Conservation (phyloP, 2,329 filamentous ascomycete species). For the Conoideocrella luteorostrata region DNA sequence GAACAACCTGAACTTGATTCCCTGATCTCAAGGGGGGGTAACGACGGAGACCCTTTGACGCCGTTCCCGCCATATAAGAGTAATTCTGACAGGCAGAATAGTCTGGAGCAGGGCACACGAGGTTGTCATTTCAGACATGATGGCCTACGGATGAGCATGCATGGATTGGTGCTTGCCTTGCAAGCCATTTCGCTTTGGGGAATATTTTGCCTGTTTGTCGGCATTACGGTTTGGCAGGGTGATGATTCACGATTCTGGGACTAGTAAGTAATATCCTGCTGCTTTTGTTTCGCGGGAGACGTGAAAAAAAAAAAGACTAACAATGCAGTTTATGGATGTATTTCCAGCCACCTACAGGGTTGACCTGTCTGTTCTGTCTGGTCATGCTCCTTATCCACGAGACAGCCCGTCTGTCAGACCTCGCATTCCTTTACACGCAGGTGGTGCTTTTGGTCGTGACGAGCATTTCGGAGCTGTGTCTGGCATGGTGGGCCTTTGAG, state of each 20-base stretch:
- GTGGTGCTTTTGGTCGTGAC: slow-evolving; percentile 17
- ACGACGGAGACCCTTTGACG: slow-evolving; percentile 18
- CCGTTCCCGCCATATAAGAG: slow-evolving; percentile 21
- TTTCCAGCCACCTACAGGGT: slow-evolving; percentile 14
- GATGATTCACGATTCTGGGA: slow-evolving; percentile 18
- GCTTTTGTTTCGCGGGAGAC: background rate
- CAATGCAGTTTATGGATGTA: slow-evolving; percentile 23
- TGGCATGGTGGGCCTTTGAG: slow-evolving; percentile 15
- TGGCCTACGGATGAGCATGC: slow-evolving; percentile 16
- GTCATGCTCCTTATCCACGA: slow-evolving; percentile 20
- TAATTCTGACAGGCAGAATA: slow-evolving; percentile 5
- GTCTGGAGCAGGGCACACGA: background rate
- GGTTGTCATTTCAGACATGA: slow-evolving; percentile 3
- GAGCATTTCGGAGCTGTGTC: slow-evolving; percentile 15
- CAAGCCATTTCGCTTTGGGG: slow-evolving; percentile 12
- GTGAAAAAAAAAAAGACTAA: no score
- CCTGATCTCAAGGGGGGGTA: no score
- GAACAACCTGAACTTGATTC: no score
- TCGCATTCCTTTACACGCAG: slow-evolving; percentile 21
- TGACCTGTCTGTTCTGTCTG: slow-evolving; percentile 17
- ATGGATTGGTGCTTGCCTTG: slow-evolving; percentile 20
- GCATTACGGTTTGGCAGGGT: slow-evolving; percentile 19
- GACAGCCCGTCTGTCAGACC: slow-evolving; percentile 17
- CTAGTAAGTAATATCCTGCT: slow-evolving; percentile 15
- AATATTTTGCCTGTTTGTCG: slow-evolving; percentile 20